Evolutionary conservation across 202 grass and related monocot species (phyloP).

Genomic region (Dendrocalamus latiflorus): DNA sequence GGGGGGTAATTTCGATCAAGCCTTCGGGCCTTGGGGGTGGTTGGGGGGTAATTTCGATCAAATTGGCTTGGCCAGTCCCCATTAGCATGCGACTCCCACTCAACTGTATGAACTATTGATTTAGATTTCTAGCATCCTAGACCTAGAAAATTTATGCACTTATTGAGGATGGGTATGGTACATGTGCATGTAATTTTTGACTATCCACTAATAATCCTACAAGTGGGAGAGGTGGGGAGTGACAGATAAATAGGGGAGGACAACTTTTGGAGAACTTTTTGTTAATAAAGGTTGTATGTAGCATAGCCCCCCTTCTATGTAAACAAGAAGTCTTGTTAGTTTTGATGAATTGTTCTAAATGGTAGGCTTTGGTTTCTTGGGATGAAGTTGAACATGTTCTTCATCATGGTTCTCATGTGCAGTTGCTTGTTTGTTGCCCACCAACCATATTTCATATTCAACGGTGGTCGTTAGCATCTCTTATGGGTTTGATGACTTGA

Average conservation of each 20-base stretch:
- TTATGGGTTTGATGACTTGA: not conserved
- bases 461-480: not conserved
- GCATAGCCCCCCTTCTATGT: not conserved
- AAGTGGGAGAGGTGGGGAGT: not conserved
- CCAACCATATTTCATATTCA: not conserved
- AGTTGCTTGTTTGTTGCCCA: not conserved
- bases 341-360: not conserved
- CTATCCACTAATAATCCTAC: not conserved
- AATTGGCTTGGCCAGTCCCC: no score
- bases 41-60: no score
- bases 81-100: not conserved
- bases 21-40: no score
- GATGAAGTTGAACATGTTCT: not conserved
- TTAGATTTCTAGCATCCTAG: not conserved
- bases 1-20: no score
- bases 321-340: not conserved
- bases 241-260: no score
- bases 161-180: not conserved
- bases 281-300: not conserved
- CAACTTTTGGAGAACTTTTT: not conserved
- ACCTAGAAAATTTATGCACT: not conserved
- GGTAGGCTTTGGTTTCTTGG: not conserved
- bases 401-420: slow-evolving; percentile 13
- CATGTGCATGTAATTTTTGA: not conserved
- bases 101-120: not conserved